A percentile compares a stretch with the other conserved stretches of the same genome.
Evolutionary conservation across 1,139 yeast genomes (phyloP).

Genomic region (Suhomyces taliae): DNA sequence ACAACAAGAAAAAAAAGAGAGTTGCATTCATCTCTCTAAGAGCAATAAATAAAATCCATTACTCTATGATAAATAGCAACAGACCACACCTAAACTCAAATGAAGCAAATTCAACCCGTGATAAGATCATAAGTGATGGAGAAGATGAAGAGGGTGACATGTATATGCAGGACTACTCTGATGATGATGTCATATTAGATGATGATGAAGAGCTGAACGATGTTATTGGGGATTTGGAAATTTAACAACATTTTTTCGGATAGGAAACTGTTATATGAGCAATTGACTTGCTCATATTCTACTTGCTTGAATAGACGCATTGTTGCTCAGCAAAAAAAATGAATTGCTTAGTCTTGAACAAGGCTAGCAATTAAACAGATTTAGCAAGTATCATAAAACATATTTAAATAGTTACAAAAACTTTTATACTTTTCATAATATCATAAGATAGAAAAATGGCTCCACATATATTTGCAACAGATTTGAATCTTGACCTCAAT

Average conservation of each 20-base stretch:
- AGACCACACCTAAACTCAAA: conserved; percentile 11
- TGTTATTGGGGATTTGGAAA: conserved; percentile 40
- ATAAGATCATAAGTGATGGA: conserved; percentile 18
- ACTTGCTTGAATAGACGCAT: no score
- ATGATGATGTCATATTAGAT: conserved; percentile 33
- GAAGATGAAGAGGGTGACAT: conserved; percentile 24
- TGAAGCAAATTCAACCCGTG: conserved; percentile 18
- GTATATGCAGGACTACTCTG: conserved; percentile 23
- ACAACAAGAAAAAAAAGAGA: conserved; percentile 85
- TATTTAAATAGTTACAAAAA: neutral
- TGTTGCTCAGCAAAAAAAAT: no score
- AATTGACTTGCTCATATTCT: neutral
- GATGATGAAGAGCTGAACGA: conserved; percentile 29
- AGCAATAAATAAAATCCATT: conserved; percentile 45
- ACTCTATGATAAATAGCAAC: conserved; percentile 31
- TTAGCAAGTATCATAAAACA: neutral
- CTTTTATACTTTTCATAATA: neutral
- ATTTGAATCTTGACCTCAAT: conserved; percentile 26
- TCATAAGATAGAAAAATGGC: conserved; percentile 1
- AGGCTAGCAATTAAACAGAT: neutral
- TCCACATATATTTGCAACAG: conserved; percentile 19
- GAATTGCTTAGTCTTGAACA: no score
- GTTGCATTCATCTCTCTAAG: conserved; percentile 76
- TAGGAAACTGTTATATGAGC: neutral
- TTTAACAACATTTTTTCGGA: conserved; percentile 14